Percentiles rank a stretch among this genome's conserved stretches.
Conservation (phyloP, 345 rosid genomes). For the Eucalyptus albens region DNA sequence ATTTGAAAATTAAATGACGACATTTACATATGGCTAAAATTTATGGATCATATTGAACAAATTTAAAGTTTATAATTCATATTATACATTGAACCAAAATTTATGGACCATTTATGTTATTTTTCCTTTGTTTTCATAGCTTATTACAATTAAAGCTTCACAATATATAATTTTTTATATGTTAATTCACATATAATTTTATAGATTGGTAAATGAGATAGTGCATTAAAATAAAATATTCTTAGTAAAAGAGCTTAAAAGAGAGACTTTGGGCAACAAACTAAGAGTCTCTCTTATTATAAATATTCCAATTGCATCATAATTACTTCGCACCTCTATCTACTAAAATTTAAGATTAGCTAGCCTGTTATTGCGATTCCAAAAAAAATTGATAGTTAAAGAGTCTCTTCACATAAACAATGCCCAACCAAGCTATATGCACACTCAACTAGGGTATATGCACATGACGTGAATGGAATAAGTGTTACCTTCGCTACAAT, state of each 20-base stretch:
- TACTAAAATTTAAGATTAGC: accelerated
- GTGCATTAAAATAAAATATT: not conserved
- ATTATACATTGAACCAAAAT: no score
- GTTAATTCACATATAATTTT: not conserved
- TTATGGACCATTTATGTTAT: accelerated
- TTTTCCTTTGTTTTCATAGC: not conserved
- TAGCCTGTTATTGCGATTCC: accelerated
- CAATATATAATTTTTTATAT: not conserved
- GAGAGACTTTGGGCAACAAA: not conserved
- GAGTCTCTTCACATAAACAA: not conserved
- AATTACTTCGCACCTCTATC: accelerated
- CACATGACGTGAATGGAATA: accelerated
- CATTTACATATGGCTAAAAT: no score
- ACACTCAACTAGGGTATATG: no score
- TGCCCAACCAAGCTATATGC: accelerated
- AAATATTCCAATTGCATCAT: not conserved
- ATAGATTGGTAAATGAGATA: not conserved
- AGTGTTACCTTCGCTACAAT: not conserved
- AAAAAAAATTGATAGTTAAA: not conserved
- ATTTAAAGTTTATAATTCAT: accelerated
- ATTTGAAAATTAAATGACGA: no score
- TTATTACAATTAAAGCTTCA: not conserved
- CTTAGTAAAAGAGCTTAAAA: not conserved
- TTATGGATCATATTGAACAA: accelerated
- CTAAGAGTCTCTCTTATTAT: not conserved